These are phyloP conservation scores for Pseudocercospora macadamiae DNA, from an alignment of 2,329 filamentous ascomycete genomes.

Conservation along the genomic window DNA sequence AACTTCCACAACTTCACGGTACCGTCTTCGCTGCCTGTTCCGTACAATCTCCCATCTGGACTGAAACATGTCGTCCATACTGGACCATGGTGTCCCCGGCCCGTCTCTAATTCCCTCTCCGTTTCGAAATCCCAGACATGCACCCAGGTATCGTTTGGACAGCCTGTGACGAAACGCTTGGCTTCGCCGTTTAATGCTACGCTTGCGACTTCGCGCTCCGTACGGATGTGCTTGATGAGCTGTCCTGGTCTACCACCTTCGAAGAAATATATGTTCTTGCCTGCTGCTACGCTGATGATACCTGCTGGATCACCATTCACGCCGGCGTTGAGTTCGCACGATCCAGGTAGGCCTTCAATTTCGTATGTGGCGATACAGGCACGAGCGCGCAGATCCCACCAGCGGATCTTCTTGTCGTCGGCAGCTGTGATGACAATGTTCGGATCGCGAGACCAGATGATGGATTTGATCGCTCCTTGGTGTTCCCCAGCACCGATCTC, in stretches of 20 bases:
- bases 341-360: conserved; percentile 84
- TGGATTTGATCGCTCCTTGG: conserved; percentile 88
- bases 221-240: conserved; percentile 75
- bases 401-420: conserved; percentile 86
- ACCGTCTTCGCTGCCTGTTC: conserved; percentile 93
- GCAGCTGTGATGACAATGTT: conserved; percentile 89
- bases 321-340: conserved; percentile 82
- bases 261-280: conserved; percentile 92
- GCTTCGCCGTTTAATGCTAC: conserved; percentile 83
- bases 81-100: conserved; percentile 95
- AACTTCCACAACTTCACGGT: conserved; percentile 91
- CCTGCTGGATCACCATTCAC: conserved; percentile 64
- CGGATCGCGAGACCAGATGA: conserved; percentile 81
- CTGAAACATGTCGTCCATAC: conserved; percentile 97
- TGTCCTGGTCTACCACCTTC: conserved; percentile 70
- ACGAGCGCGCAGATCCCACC: conserved; percentile 85
- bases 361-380: conserved; percentile 74
- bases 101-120: conserved; percentile 81
- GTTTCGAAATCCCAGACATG: conserved; percentile 88
- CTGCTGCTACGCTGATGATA: conserved; percentile 87
- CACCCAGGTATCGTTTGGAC: conserved; percentile 94
- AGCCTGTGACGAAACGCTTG: conserved; percentile 84
- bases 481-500: conserved; percentile 88
- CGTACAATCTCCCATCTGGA: conserved; percentile 93
- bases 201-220: conserved; percentile 85